Conservation (phyloP, 1,139 yeast genomes). For the Kurtzmaniella quercitrusa region DNA sequence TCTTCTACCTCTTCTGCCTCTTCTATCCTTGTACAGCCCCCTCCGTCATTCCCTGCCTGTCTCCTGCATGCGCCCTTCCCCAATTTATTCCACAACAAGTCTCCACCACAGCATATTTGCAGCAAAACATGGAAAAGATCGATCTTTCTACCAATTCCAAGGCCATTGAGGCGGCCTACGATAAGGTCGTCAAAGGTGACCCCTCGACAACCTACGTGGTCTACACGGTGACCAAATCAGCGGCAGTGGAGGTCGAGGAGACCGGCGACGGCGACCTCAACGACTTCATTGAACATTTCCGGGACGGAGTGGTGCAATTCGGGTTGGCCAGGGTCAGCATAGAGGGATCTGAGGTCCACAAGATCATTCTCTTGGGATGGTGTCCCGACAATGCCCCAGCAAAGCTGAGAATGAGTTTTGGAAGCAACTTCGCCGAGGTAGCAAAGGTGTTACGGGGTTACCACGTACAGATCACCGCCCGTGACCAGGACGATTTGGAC, state of each 20-base stretch:
- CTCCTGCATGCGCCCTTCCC: no score
- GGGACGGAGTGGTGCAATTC: conserved; percentile 85
- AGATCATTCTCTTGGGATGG: conserved; percentile 88
- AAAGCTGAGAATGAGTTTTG: conserved; percentile 69
- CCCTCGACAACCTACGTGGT: conserved; percentile 56
- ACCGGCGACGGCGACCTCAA: conserved; percentile 63
- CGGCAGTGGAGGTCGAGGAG: conserved; percentile 54
- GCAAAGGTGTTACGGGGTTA: conserved; percentile 71
- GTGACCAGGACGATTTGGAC: conserved; percentile 86
- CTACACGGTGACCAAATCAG: conserved; percentile 55
- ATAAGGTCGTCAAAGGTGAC: conserved; percentile 60
- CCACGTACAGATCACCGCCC: conserved; percentile 95
- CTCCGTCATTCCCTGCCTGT: no score
- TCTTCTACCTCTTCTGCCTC: no score
- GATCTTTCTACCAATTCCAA: conserved; percentile 56
- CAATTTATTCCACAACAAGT: no score
- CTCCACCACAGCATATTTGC: no score
- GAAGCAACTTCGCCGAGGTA: conserved; percentile 70
- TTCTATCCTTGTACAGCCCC: no score
- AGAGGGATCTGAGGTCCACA: conserved; percentile 83
- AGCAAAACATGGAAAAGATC: conserved; percentile 47
- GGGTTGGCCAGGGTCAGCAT: conserved; percentile 87
- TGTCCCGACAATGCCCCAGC: conserved; percentile 85
- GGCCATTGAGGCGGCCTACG: conserved; percentile 59
- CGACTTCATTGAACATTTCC: conserved; percentile 78